Conservation (phyloP, 164 flowering plant species). For the Hamamelis virginiana region DNA sequence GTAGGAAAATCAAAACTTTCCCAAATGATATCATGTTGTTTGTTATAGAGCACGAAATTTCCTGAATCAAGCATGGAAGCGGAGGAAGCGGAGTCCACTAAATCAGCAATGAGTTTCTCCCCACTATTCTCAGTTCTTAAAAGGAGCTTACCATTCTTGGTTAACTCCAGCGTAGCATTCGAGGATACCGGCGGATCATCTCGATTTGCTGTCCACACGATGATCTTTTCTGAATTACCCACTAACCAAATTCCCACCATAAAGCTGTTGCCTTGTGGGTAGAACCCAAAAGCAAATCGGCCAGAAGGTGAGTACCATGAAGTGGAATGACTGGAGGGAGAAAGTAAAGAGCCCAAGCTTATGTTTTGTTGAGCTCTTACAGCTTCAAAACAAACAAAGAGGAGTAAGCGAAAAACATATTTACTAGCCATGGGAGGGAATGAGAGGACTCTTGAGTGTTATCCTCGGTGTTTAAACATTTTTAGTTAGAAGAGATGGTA, state of each 20-base stretch:
- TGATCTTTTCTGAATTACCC: too few relatives aligned
- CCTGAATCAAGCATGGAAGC: conserved; percentile 29
- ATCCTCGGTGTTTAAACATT: too few relatives aligned
- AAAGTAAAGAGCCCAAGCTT: conserved; percentile 10
- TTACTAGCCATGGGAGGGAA: background rate
- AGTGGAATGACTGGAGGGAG: background rate
- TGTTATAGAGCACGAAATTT: conserved; percentile 15
- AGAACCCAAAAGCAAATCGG: conserved; percentile 5
- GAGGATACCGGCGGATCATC: too few relatives aligned
- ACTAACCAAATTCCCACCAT: background rate
- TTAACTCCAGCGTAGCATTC: too few relatives aligned
- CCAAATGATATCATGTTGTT: conserved; percentile 7
- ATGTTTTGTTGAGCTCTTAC: background rate
- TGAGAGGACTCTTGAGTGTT: too few relatives aligned
- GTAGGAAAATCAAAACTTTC: conserved; percentile 20
- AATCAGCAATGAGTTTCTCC: background rate
- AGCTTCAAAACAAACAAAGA: background rate
- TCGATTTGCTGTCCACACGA: too few relatives aligned
- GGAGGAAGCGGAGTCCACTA: background rate
- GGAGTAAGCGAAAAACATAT: background rate
- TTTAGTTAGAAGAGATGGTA: too few relatives aligned
- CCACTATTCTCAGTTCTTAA: background rate
- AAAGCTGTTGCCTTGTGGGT: background rate
- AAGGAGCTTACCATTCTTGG: background rate
- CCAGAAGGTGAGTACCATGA: conserved; percentile 12